Evolutionary conservation across 345 rosid species (phyloP).

Genomic region (Eucalyptus fibrosa): DNA sequence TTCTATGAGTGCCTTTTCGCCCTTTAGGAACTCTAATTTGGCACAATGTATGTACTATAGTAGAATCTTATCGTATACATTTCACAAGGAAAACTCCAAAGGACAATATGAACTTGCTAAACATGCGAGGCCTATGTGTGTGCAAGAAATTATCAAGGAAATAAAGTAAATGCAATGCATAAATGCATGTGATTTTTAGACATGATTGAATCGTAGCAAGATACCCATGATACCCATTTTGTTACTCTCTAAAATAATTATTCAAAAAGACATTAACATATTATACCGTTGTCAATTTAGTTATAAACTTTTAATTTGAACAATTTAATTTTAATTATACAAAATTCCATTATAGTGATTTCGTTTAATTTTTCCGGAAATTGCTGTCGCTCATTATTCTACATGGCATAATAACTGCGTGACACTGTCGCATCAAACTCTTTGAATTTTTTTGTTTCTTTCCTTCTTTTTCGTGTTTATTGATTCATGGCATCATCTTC

Average conservation of each 20-base stretch:
- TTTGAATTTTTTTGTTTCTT: no score
- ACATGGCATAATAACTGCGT: fast-evolving
- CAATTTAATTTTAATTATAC: not conserved
- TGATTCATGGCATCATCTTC: not conserved
- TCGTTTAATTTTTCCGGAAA: fast-evolving
- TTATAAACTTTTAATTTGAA: no score
- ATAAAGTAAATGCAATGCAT: fast-evolving
- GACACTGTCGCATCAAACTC: not conserved
- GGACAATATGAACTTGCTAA: not conserved
- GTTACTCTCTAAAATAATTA: fast-evolving
- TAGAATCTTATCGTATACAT: not conserved
- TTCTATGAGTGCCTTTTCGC: not conserved
- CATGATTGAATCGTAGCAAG: fast-evolving
- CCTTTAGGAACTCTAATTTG: not conserved
- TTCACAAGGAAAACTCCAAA: not conserved
- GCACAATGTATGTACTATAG: no score
- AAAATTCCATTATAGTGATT: no score
- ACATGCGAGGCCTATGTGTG: fast-evolving
- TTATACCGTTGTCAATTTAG: fast-evolving
- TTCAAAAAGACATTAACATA: fast-evolving
- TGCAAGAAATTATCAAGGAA: no score
- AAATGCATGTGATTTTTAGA: fast-evolving
- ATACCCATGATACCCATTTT: no score
- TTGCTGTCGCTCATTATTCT: fast-evolving
- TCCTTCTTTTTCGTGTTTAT: not conserved